Base-by-base conservation (phyloP, 2,329 filamentous ascomycete species). In the Elsinoe batatas region DNA sequence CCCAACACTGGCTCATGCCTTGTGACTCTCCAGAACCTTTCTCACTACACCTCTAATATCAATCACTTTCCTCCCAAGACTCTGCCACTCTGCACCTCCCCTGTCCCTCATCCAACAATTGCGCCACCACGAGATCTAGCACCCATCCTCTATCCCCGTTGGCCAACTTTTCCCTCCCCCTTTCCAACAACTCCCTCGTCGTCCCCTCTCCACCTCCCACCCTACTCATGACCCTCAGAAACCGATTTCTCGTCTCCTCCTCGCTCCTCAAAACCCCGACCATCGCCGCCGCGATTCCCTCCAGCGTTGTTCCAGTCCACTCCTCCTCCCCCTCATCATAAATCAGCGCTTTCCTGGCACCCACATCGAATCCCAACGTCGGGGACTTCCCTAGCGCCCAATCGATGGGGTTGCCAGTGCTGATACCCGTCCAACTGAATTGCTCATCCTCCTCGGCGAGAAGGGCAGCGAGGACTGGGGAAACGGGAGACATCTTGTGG, bases 321-420 rank as follows among this genome's bases (percentile, higher is more conserved):
- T 62, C 71, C 38, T 74, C 73, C 42, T 76, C 71, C 5, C 81
- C 80, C 0, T 72, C 73, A 64, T 84, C 80, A 61, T 76, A 75
- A 36, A 84, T 72, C 0, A 66, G 75, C 0, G 75, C 79, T 0
- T 71, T 78, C 60, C 73, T 73, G 10, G 66, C 65, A 11, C 65
- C 67, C 33, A 82, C 67, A 15, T 76, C 74, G 75, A 75, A 79
- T 59, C 84, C 81, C 61, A 84, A 80, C 63, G 83, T 78, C 0
- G 75, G 66, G 0, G 80, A 78, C 2, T 78, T 82, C 79, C 80
- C 84, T 12, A 71, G 74, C 55, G 84, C 74, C 60, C 61, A 58
- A 46, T 61, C 60, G 36, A 62, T 59, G 1, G 60, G 60, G 53
- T 58, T 60, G 3, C 59, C 60, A 26, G 49, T 58, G 12, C 22